Conservation (phyloP, 176 grass and related monocot genomes). For the Aegilops sharonensis region DNA sequence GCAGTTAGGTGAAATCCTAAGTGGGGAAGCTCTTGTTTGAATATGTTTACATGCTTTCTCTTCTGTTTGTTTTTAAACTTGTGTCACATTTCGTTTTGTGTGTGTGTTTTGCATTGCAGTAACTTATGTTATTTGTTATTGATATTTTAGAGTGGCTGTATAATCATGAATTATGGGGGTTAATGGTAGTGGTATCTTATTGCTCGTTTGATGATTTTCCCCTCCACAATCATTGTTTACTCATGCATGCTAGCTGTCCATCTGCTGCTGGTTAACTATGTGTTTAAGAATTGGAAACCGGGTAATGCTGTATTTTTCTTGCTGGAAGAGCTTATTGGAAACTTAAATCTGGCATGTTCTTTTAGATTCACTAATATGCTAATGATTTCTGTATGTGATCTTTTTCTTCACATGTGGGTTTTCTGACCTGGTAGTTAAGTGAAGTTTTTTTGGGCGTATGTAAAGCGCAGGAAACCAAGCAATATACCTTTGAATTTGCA, state of each 20-base stretch:
- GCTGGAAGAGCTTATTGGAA: slow-evolving; percentile 4
- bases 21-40: slow-evolving; percentile 7
- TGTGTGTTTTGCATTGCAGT: background rate
- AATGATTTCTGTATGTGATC: background rate
- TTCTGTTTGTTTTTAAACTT: too few species aligned
- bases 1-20: slow-evolving; percentile 2
- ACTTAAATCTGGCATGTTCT: background rate
- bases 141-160: background rate
- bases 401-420: background rate
- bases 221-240: background rate
- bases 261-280: background rate
- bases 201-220: slow-evolving; percentile 5
- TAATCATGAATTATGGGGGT: background rate
- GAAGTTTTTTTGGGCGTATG: background rate
- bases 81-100: too few species aligned
- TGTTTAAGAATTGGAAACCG: background rate
- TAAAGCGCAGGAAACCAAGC: background rate
- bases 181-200: background rate
- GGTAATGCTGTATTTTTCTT: background rate
- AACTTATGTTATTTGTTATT: background rate
- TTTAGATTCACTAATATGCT: background rate
- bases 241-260: background rate
- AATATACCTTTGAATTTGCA: background rate
- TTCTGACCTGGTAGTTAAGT: background rate
- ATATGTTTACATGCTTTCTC: background rate